Evolutionary conservation across 2,329 filamentous ascomycete genomes (phyloP).

Genomic region (Trichoderma atrobrunneum): DNA sequence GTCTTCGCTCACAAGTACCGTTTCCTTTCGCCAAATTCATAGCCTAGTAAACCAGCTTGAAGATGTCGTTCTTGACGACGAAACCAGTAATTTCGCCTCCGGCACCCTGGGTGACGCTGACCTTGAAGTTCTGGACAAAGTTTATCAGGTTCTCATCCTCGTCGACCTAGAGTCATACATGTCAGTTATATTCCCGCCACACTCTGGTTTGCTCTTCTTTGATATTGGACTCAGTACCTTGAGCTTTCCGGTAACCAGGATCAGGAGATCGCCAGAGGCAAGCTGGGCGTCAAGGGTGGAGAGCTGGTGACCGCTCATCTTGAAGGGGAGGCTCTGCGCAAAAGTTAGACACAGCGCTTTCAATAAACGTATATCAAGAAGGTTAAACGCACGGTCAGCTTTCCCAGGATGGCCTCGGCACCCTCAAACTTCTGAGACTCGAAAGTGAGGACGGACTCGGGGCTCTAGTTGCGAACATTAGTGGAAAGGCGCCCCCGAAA

Average conservation of each 20-base stretch:
- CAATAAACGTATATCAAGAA: not conserved
- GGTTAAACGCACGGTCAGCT: conserved; percentile 65
- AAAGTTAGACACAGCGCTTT: not conserved
- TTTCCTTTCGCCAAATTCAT: not conserved
- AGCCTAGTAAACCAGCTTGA: conserved; percentile 75
- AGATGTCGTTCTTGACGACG: conserved; percentile 92
- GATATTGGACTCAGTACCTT: conserved; percentile 51
- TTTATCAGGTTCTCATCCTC: conserved; percentile 20
- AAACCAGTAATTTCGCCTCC: conserved; percentile 41
- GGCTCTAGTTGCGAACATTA: not conserved
- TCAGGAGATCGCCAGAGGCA: conserved; percentile 69
- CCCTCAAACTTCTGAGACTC: conserved; percentile 70
- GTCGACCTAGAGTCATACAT: not conserved
- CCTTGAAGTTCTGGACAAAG: conserved; percentile 20
- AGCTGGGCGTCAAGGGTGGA: conserved; percentile 82
- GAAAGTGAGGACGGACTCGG: conserved; percentile 87
- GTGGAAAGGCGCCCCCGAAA: not conserved
- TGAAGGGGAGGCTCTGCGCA: conserved; percentile 69
- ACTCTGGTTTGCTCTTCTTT: not conserved
- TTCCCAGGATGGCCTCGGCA: conserved; percentile 65
- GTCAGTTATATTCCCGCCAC: not conserved
- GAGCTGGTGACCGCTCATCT: conserved; percentile 75
- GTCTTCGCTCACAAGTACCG: not conserved
- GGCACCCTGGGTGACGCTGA: conserved; percentile 17
- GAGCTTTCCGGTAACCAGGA: conserved; percentile 84